These are phyloP conservation scores for Fraxinus anomala DNA, from an alignment of 257 asterid species.

Conservation along the genomic window DNA sequence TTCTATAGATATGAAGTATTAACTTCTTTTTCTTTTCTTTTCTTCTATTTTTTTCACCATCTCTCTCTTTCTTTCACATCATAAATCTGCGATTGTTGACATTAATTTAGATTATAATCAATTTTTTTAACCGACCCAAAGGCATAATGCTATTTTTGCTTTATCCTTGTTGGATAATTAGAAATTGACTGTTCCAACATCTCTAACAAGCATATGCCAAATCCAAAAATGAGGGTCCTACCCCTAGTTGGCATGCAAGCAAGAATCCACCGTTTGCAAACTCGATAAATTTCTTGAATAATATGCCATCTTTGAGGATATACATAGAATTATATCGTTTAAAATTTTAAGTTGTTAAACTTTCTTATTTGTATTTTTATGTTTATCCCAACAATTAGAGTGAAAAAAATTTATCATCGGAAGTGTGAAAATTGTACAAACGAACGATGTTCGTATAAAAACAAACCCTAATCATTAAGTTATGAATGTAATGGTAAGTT, in stretches of 20 bases:
- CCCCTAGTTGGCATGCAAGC: conserved; percentile 1
- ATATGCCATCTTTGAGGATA: background rate
- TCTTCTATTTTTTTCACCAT: too few species aligned
- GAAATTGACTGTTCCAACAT: background rate
- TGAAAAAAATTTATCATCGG: too few species aligned
- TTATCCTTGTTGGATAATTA: background rate
- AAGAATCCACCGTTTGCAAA: conserved; percentile 9
- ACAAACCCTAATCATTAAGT: background rate
- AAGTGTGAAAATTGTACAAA: too few species aligned
- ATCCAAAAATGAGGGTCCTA: background rate
- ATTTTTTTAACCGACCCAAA: too few species aligned
- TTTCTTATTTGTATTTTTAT: too few species aligned
- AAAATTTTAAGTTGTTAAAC: background rate
- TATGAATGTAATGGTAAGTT: background rate
- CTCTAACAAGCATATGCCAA: conserved; percentile 3
- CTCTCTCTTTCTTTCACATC: too few species aligned
- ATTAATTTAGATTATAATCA: too few species aligned
- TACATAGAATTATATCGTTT: background rate
- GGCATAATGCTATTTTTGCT: background rate
- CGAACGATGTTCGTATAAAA: background rate
- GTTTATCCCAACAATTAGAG: background rate
- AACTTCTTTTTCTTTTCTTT: too few species aligned
- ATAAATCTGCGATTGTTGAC: too few species aligned
- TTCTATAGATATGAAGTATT: too few species aligned
- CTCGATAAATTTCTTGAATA: background rate